Conservation (phyloP, 768 basidiomycete genomes). For the Phylloporus sp. region DNA sequence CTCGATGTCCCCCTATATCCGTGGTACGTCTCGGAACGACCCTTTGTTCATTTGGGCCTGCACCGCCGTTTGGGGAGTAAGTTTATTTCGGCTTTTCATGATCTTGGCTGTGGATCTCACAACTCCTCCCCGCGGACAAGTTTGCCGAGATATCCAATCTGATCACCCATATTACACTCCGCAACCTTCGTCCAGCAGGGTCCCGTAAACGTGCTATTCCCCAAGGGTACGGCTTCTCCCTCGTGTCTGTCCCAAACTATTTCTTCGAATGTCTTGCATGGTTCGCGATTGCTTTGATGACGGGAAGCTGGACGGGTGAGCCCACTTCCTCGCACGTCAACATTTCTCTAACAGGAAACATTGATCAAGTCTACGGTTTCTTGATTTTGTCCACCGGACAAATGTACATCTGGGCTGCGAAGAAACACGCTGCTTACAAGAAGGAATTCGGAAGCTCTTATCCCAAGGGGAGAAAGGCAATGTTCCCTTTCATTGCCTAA, state of each 20-base stretch:
- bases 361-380: constrained; percentile 63
- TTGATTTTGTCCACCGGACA: constrained; percentile 51
- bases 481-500: constrained; percentile 59
- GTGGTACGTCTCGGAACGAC: constrained; percentile 58
- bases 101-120: background rate
- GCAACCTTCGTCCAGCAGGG: constrained; percentile 77
- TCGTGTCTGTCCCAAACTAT: constrained; percentile 92
- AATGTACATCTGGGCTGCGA: constrained; percentile 85
- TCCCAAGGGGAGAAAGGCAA: constrained; percentile 65
- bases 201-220: constrained; percentile 81
- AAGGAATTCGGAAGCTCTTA: constrained; percentile 91
- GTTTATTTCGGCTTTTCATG: constrained; percentile 28
- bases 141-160: constrained; percentile 84
- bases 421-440: constrained; percentile 87
- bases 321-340: constrained; percentile 7
- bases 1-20: constrained; percentile 55
- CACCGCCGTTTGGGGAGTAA: constrained; percentile 68
- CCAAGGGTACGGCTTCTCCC: constrained; percentile 84
- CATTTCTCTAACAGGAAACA: background rate
- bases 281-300: constrained; percentile 67
- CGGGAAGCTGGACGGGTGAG: constrained; percentile 69
- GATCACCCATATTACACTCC: constrained; percentile 74
- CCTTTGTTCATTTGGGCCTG: constrained; percentile 63
- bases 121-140: constrained; percentile 39
- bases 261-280: constrained; percentile 84